Evolutionary conservation across 2,329 filamentous ascomycete species (phyloP).

Genomic region (Ophiostoma piceae): DNA sequence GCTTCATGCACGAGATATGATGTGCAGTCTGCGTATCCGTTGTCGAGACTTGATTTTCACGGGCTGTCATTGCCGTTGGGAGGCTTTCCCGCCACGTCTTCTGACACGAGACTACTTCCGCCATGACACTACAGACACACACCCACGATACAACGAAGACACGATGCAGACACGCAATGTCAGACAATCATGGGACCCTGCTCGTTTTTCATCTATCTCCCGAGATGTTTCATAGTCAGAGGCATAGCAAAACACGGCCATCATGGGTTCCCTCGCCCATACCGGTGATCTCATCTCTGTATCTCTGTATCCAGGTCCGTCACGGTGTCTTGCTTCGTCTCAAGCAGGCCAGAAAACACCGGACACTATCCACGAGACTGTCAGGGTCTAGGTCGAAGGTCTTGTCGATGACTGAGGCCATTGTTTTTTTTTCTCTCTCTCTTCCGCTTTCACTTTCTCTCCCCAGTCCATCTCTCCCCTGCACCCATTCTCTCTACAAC

Average conservation of each 20-base stretch:
- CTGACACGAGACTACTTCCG: not conserved
- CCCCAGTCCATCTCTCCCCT: not conserved
- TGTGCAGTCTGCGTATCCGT: not conserved
- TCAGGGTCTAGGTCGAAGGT: not conserved
- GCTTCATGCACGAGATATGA: slow-evolving; percentile 1
- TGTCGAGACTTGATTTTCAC: not conserved
- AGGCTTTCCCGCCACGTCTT: not conserved
- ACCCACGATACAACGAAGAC: too few species aligned
- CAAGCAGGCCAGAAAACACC: not conserved
- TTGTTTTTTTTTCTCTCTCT: not conserved
- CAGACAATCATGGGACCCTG: not conserved
- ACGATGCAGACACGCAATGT: not conserved
- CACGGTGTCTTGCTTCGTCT: slow-evolving; percentile 4
- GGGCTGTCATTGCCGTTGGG: not conserved
- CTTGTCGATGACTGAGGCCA: not conserved
- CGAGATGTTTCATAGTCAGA: not conserved
- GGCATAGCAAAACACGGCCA: not conserved
- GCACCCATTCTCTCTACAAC: not conserved
- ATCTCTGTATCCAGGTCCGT: not conserved
- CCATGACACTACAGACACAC: not conserved
- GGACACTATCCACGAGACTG: not conserved
- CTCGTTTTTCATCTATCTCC: not conserved
- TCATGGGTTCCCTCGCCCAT: not conserved
- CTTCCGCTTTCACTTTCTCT: not conserved
- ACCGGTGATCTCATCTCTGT: not conserved